These are phyloP conservation scores for Acacia melanoxylon DNA, from an alignment of 306 rosid species.

Conservation along the genomic window DNA sequence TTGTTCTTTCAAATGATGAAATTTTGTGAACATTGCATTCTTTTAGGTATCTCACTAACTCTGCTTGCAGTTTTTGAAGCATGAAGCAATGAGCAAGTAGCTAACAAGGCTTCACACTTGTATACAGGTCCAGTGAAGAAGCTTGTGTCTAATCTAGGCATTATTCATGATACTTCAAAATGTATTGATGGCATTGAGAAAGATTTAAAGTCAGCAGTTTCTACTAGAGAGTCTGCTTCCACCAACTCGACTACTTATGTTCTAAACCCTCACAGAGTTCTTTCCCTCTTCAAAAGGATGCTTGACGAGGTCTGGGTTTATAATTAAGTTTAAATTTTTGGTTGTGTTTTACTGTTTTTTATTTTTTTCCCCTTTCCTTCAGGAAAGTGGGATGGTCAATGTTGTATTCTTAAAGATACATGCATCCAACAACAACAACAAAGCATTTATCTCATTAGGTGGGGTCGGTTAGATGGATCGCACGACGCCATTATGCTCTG, in stretches of 20 bases:
- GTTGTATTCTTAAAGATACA: background rate
- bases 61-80: background rate
- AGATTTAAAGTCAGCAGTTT: conserved; percentile 58
- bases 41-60: background rate
- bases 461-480: no score
- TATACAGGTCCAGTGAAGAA: conserved; percentile 72
- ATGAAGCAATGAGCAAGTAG: conserved; percentile 7
- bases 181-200: conserved; percentile 47
- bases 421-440: no score
- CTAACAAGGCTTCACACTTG: conserved; percentile 12
- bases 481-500: no score
- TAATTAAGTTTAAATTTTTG: conserved; percentile 19
- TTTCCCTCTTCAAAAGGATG: conserved; percentile 69
- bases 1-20: background rate
- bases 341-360: background rate
- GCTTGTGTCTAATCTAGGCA: conserved; percentile 40
- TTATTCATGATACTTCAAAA: conserved; percentile 63
- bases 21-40: background rate
- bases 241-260: conserved; percentile 36
- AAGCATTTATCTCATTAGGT: no score
- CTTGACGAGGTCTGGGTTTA: conserved; percentile 58
- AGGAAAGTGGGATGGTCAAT: background rate
- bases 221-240: conserved; percentile 50
- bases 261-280: conserved; percentile 62
- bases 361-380: conserved; percentile 14